Base-by-base conservation (phyloP, 164 flowering plant genomes). In the Tetracentron sinense region DNA sequence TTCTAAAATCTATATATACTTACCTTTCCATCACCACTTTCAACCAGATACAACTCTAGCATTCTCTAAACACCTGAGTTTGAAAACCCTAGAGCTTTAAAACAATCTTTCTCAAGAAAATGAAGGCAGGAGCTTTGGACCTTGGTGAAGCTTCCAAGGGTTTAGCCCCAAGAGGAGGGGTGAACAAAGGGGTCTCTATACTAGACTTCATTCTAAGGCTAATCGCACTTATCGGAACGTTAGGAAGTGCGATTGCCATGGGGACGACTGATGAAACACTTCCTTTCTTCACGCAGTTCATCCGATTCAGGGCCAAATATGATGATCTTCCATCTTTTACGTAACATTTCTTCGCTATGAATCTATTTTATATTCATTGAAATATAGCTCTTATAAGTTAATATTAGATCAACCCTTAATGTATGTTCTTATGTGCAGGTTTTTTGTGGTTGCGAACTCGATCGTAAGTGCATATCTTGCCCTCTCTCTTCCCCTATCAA, bases 361-460 rank as follows among this genome's bases (percentile, higher is more conserved):
- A 15, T n/a, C 22, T 48, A 7, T 8, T 5, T 47, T 16, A 4
- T 10, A 27, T 19, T 0, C 20, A 3, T 28, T n/a, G n/a, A 25
- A 19, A 8, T 4, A 26, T 47, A 8, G 42, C 6, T 8, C 12
- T 4, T 60, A 8, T 6, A 10, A 1, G 4, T 7, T 25, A 16
- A 16, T 30, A 21, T 20, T 4, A 33, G 38, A 4, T 33, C 38
- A 33, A 33, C 23, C 48, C 16, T 27, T 25, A 67, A 2, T 51
- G 8, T 55, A 1, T 31, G 21, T 63, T 6, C 7, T 3, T 7
- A 33, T 33, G 14, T 8, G 7, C 84, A 87, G 97, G 80, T 84
- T 86, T 66, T 90, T 90, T 49, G 92, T 90, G 72, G 53, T 85
- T 2, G 83, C 80, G 3, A 90, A 83, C 49, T 46, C 81, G 0